Base-by-base conservation (phyloP, 1,139 yeast genomes). In the Wickerhamomyces sp. region DNA sequence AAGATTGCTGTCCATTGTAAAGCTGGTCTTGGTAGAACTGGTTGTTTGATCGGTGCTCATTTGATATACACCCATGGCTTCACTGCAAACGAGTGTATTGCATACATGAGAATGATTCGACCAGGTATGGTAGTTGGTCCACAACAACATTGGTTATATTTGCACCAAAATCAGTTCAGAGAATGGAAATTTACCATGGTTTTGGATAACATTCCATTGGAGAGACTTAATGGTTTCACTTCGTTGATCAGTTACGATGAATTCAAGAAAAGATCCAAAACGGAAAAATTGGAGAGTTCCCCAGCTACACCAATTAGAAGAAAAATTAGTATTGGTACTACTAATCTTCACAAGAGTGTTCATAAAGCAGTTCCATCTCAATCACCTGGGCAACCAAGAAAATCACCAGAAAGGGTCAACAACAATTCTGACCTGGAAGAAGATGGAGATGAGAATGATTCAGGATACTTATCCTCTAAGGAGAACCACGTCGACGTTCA, bases 61-160 rank as follows among this genome's bases (percentile, higher is more conserved):
- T 68, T 91, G 45, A 91, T 91, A 34, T 91, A 91, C 57, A 87
- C 96, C 4, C 93, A 91, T 58, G 96, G 96, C 0, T 91, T 91
- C 57, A 91, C 97, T 6, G 98, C 98, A 6, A 85, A 78, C 54
- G 98, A 91, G 60, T 93, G 95, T 59, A 91, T 91, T 51, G 96
- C 91, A 1, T 91, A 88, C 55, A 85, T 91, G 93, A 74, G 98
- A 58, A 85, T 91, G 75, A 71, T 91, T 46, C 75, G 98, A 47
- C 98, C 98, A 0, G 98, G 98, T 22, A 91, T 91, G 98, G 97
- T 91, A 13, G 98, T 91, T 24, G 98, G 98, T 0, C 98, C 98
- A 3, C 98, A 91, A 59, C 98, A 91, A 57, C 98, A 91, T 62
- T 91, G 98, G 98, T 69, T 91, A 37, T 93, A 91, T 55, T 72